These are phyloP conservation scores for Botrytis tulipae DNA, from an alignment of 2,329 filamentous ascomycete genomes.

Conservation along the genomic window DNA sequence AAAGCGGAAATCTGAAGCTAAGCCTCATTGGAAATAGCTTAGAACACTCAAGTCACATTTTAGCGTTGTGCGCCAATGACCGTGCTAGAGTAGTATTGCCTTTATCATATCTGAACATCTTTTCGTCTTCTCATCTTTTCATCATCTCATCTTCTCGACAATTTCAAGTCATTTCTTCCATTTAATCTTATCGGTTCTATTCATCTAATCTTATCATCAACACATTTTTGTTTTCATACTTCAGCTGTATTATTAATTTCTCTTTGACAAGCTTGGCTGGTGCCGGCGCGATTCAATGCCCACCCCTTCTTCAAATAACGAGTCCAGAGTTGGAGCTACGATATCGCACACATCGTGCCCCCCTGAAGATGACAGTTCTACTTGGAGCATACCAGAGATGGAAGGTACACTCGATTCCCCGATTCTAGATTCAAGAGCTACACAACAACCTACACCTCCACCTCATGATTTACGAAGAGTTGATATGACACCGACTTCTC, in stretches of 20 bases:
- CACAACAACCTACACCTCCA: slow-evolving; percentile 36
- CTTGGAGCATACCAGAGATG: slow-evolving; percentile 39
- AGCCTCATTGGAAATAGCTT: background rate
- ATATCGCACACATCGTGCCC: slow-evolving; percentile 44
- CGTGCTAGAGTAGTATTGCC: slow-evolving; percentile 1
- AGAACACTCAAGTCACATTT: background rate
- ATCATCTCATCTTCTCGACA: slow-evolving; percentile 19
- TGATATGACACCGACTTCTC: slow-evolving; percentile 39
- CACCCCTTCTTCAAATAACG: slow-evolving; percentile 36
- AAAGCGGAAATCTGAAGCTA: background rate
- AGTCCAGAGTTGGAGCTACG: slow-evolving; percentile 29
- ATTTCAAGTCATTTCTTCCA: slow-evolving; percentile 25
- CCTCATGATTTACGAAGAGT: slow-evolving; percentile 31
- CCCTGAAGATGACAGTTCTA: slow-evolving; percentile 42
- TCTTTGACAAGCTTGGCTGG: slow-evolving; percentile 33
- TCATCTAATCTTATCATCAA: slow-evolving; percentile 34
- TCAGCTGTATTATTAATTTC: slow-evolving; percentile 37
- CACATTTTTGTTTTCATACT: slow-evolving; percentile 28
- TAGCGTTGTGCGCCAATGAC: slow-evolving; percentile 7
- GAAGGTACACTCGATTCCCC: slow-evolving; percentile 35
- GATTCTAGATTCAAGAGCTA: slow-evolving; percentile 32
- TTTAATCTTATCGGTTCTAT: slow-evolving; percentile 29
- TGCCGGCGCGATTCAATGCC: slow-evolving; percentile 40
- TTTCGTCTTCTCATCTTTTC: slow-evolving; percentile 12
- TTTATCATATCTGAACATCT: slow-evolving; percentile 25